Base-by-base conservation (phyloP, 2,329 filamentous ascomycete genomes). In the Furcasterigmium sp. region DNA sequence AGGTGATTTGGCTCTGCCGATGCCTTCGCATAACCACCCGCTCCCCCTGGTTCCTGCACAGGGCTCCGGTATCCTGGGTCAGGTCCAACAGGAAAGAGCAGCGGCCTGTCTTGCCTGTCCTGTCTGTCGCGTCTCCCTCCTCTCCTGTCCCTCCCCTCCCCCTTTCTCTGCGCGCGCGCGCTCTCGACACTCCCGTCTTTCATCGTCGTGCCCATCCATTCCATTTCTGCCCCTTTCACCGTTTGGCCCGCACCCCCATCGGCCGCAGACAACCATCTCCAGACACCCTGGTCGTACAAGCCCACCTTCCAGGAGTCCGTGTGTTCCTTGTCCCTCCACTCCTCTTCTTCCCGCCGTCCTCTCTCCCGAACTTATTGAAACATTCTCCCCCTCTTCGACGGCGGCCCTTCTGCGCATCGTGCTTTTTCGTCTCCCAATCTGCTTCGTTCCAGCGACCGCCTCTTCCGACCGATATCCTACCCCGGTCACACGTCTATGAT, bases 281-380 rank as follows among this genome's bases (percentile, higher is more conserved):
- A 32, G n/a, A 32, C 9, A 15, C 32, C 32, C 32, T 17, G 15
- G 32, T 35, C 32, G 4, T 35, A 35, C 32, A 35, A 17, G 32
- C 14, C 32, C 32, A 17, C 32, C 32, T 17, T 35, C n/a, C 32
- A 35, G 32, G 17, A 17, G 32, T 35, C 32, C 32, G 32, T 35
- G 32, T 35, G 32, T 15, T 35, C 32, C 32, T 17, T 35, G 32
- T 35, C 32, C 32, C 32, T 35, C 32, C 32, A 35, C 32, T 17
- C 32, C 15, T 18, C 32, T 15, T 17, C 32, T 17, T 35, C 32
- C 32, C 32, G 17, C 32, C 32, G 18, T 35, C 32, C 32, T 35
- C 32, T 17, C 17, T 35, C 32, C 32, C 32, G 32, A 17, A 35
- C 32, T 35, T 35, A 35, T 35, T 35, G 32, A 35, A 35, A 35